Conservation (phyloP, 2,329 filamentous ascomycete species). For the Aciculosporium take region DNA sequence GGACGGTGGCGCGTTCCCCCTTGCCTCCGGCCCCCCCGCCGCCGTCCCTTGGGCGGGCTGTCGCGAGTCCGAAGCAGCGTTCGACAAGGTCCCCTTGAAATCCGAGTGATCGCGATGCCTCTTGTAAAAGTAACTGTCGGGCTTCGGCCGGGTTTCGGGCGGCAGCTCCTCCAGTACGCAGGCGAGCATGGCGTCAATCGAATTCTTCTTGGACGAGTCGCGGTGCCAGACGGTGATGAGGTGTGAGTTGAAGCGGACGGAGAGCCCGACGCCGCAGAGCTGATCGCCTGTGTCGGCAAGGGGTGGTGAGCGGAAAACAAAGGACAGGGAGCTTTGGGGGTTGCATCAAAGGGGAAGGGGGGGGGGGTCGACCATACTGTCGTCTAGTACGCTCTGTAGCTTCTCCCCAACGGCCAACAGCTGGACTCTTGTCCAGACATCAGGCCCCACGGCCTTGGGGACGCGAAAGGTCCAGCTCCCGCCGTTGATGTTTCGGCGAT, state of each 20-base stretch:
- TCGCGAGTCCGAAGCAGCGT: conserved; percentile 43
- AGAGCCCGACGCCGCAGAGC: conserved; percentile 78
- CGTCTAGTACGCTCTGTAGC: conserved; percentile 58
- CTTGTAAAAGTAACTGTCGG: conserved; percentile 70
- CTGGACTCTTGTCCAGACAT: conserved; percentile 71
- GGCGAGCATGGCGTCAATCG: conserved; percentile 58
- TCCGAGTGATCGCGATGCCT: conserved; percentile 78
- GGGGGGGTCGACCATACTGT: conserved; percentile 35
- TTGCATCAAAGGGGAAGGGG: not conserved
- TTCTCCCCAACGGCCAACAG: conserved; percentile 73
- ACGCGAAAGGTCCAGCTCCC: conserved; percentile 90
- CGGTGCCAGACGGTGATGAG: conserved; percentile 91
- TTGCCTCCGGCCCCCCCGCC: too few species aligned
- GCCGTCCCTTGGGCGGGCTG: conserved; percentile 19
- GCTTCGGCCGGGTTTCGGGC: conserved; percentile 55
- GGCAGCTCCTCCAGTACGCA: conserved; percentile 63
- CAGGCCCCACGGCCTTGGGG: conserved; percentile 56
- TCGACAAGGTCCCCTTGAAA: conserved; percentile 52
- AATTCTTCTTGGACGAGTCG: conserved; percentile 64
- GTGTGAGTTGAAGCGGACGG: conserved; percentile 77
- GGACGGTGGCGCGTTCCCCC: too few species aligned
- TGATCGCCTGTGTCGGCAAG: conserved; percentile 48
- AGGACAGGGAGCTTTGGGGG: too few species aligned
- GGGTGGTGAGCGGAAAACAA: not conserved
- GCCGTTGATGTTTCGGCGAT: conserved; percentile 71